These are phyloP conservation scores for Samsoniella hepiali DNA, from an alignment of 2,329 filamentous ascomycete genomes.

Conservation along the genomic window DNA sequence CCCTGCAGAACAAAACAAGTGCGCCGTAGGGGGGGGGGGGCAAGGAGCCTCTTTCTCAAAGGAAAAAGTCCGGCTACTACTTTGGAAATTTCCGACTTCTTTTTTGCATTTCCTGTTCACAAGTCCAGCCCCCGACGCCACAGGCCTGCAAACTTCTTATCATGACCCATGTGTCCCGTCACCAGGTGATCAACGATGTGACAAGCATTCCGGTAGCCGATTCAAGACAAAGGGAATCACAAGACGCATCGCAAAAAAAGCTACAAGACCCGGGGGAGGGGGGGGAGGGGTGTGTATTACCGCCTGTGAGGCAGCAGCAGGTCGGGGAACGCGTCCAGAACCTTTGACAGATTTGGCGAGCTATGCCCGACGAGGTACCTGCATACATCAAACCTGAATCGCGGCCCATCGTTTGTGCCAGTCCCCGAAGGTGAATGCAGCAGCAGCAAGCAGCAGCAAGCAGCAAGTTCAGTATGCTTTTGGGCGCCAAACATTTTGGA, in stretches of 20 bases:
- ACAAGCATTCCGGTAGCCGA: too few species aligned
- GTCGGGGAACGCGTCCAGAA: background rate
- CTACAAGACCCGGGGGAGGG: background rate
- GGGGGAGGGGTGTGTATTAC: background rate
- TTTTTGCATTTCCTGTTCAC: too few species aligned
- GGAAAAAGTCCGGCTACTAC: too few species aligned
- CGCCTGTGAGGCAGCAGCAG: background rate
- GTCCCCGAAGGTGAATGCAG: background rate
- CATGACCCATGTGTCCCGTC: too few species aligned
- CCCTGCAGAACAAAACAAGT: background rate
- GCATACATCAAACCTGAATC: background rate
- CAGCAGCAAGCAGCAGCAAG: background rate
- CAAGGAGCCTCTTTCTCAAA: too few species aligned
- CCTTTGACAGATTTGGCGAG: background rate
- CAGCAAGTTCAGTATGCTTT: too few species aligned
- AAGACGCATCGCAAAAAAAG: background rate
- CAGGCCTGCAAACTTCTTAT: too few species aligned
- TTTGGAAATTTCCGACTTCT: too few species aligned
- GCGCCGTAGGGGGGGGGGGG: too few species aligned
- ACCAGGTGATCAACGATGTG: too few species aligned
- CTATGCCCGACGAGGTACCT: background rate
- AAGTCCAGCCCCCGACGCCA: too few species aligned
- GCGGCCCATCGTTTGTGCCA: background rate
- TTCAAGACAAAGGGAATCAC: background rate
- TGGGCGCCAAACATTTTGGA: background rate